Conservation (phyloP, 2,329 filamentous ascomycete genomes). For the Colletotrichum gloeosporioides region DNA sequence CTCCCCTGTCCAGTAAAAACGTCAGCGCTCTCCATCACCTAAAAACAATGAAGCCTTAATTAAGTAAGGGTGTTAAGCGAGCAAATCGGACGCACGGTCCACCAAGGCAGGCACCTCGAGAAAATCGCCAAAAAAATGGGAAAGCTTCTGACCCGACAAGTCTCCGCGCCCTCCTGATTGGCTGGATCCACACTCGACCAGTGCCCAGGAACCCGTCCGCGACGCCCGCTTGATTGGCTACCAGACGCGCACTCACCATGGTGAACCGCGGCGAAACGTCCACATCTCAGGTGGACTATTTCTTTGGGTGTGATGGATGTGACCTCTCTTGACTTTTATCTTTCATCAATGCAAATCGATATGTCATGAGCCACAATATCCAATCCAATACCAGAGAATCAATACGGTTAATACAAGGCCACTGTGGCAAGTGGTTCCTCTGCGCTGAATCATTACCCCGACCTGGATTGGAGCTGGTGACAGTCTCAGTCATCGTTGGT, state of each 20-base stretch:
- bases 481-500: no score
- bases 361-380: no score
- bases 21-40: neutral
- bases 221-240: neutral
- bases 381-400: no score
- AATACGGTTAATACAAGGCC: no score
- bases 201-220: slow-evolving; percentile 4
- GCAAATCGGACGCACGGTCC: neutral
- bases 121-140: neutral
- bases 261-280: slow-evolving; percentile 2
- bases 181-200: neutral
- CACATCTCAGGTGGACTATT: neutral
- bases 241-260: neutral
- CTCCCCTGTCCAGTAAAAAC: slow-evolving; percentile 14
- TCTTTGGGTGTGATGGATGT: neutral
- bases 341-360: accelerated
- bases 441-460: no score
- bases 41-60: neutral
- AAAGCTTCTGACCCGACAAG: neutral
- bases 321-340: accelerated
- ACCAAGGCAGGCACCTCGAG: neutral
- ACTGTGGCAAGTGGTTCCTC: no score
- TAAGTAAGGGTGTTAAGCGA: neutral
- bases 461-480: no score
- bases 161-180: neutral